Percentiles rank a stretch among this genome's conserved stretches.
phyloP scores from a whole-genome alignment of 176 grass and related monocot species.

The Carex littledalei region DNA sequence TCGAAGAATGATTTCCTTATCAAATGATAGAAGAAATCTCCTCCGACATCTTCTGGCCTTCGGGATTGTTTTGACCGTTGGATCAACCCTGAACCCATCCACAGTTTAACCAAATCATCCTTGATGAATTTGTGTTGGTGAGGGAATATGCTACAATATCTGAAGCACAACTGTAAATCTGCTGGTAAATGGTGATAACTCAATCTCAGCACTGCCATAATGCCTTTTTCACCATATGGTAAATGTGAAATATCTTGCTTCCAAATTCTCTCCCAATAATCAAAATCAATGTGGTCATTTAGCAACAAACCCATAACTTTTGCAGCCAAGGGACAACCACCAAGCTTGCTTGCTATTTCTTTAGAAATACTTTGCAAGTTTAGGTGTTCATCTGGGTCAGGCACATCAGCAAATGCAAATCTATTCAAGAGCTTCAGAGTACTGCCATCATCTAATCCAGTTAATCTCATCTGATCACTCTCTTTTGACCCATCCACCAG shows the following conservation, averaged over 20 bases:
- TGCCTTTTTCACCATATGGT: background rate
- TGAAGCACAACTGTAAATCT: constrained; percentile 23
- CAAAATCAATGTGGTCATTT: background rate
- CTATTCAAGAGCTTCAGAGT: constrained; percentile 14
- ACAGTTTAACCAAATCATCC: constrained; percentile 21
- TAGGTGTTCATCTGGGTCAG: background rate
- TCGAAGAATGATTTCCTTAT: constrained; percentile 23
- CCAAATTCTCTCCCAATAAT: constrained; percentile 22
- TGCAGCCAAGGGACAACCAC: constrained; percentile 22
- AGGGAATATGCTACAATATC: constrained; percentile 28
- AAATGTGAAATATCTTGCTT: constrained; percentile 21
- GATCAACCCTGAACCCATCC: constrained; percentile 24
- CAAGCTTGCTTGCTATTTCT: constrained; percentile 19
- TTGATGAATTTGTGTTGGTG: constrained; percentile 22
- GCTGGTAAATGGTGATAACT: constrained; percentile 24
- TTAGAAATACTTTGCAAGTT: constrained; percentile 3
- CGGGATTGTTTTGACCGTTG: background rate
- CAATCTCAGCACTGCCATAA: constrained; percentile 24
- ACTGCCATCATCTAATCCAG: background rate
- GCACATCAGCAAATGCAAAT: constrained; percentile 18
- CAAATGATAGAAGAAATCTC: background rate
- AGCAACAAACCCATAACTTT: constrained; percentile 23
- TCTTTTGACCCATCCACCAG: background rate
- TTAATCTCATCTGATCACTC: constrained; percentile 18
- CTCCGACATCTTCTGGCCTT: constrained; percentile 21